Conservation (phyloP, 2,329 filamentous ascomycete genomes). For the Monosporascus sp. region DNA sequence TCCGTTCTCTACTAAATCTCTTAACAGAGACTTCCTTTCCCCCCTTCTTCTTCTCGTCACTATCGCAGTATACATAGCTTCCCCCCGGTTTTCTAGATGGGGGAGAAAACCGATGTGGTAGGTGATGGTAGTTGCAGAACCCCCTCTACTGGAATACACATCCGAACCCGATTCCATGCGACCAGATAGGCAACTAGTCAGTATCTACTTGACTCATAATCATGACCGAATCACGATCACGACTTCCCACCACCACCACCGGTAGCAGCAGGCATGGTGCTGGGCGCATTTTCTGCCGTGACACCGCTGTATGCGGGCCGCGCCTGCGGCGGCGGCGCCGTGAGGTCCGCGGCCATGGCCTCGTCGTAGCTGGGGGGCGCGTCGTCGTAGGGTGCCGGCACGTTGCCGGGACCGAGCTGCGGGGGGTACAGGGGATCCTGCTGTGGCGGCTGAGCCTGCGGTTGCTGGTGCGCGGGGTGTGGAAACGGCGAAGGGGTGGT, state of each 20-base stretch:
- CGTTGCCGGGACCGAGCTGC: conserved; percentile 44
- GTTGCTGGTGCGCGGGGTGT: conserved; percentile 6
- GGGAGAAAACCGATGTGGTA: too few species aligned
- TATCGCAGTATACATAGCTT: too few species aligned
- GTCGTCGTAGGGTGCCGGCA: conserved; percentile 54
- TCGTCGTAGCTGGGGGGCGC: conserved; percentile 96
- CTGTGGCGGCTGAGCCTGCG: conserved; percentile 10
- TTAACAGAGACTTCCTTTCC: too few species aligned
- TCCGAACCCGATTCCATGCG: too few species aligned
- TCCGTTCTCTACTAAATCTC: too few species aligned
- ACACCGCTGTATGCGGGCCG: conserved; percentile 65
- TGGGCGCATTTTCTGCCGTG: conserved; percentile 56
- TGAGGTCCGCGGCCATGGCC: conserved; percentile 72
- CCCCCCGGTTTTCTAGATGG: too few species aligned
- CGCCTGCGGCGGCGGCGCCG: conserved; percentile 58
- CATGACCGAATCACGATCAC: background rate
- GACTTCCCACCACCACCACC: background rate
- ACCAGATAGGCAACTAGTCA: too few species aligned
- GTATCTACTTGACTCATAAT: too few species aligned
- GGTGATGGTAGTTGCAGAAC: too few species aligned
- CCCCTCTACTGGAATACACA: too few species aligned
- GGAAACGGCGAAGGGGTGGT: conserved; percentile 16
- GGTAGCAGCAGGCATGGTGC: conserved; percentile 31
- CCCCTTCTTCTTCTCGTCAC: too few species aligned
- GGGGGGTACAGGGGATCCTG: conserved; percentile 54